Evolutionary conservation across 768 basidiomycete genomes (phyloP).

Genomic region (Calocera viscosa): DNA sequence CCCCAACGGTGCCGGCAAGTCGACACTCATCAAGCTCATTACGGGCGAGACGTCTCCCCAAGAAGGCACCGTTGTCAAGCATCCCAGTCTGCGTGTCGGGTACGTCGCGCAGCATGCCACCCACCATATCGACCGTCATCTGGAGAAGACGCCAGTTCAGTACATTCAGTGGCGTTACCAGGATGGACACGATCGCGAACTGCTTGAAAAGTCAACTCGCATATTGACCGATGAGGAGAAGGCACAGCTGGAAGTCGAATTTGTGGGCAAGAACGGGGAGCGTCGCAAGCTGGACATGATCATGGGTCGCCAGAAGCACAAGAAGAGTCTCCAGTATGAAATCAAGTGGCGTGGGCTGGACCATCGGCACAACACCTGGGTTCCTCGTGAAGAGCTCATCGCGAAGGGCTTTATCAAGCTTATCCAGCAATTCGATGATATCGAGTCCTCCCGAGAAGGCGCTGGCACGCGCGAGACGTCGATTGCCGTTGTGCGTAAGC

Average conservation of each 20-base stretch:
- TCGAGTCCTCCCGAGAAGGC: slow-evolving; percentile 90
- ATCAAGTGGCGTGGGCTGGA: slow-evolving; percentile 74
- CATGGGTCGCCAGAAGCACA: slow-evolving; percentile 93
- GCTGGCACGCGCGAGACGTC: slow-evolving; percentile 83
- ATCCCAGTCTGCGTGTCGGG: slow-evolving; percentile 83
- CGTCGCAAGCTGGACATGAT: slow-evolving; percentile 84
- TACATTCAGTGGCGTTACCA: slow-evolving; percentile 99
- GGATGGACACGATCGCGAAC: slow-evolving; percentile 92
- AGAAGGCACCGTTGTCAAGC: slow-evolving; percentile 84
- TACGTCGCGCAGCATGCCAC: slow-evolving; percentile 98
- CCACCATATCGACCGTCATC: slow-evolving; percentile 88
- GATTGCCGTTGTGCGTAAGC: slow-evolving; percentile 70
- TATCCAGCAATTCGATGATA: slow-evolving; percentile 88
- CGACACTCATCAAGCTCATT: slow-evolving; percentile 85
- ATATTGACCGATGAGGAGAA: slow-evolving; percentile 81
- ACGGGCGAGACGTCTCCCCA: slow-evolving; percentile 90
- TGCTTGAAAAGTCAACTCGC: slow-evolving; percentile 83
- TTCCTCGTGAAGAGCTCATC: slow-evolving; percentile 75
- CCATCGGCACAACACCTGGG: slow-evolving; percentile 82
- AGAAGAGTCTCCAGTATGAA: slow-evolving; percentile 91
- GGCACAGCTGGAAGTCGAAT: slow-evolving; percentile 63
- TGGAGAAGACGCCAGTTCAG: slow-evolving; percentile 91
- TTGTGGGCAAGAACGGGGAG: slow-evolving; percentile 82
- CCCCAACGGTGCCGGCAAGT: slow-evolving; percentile 93
- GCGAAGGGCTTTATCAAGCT: slow-evolving; percentile 80